phyloP scores from a whole-genome alignment of 352 stramenopile genomes.

The Phytopythium boreale region DNA sequence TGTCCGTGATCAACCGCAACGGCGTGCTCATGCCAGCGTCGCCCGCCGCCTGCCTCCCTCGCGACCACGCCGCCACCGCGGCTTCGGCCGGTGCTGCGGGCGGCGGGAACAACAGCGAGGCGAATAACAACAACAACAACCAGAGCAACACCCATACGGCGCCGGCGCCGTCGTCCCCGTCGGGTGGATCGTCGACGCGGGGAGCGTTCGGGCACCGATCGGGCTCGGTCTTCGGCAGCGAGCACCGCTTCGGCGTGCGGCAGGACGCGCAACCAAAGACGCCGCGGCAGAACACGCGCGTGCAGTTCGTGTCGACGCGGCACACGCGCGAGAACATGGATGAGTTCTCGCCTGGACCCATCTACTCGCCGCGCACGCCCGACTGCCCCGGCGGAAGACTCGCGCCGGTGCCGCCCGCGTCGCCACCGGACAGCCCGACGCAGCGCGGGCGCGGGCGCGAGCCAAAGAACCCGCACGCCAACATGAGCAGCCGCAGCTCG shows the following conservation, averaged over 20 bases:
- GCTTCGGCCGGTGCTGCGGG: slow-evolving; percentile 1
- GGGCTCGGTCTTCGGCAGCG: slow-evolving; percentile 67
- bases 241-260: slow-evolving; percentile 68
- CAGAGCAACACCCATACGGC: slow-evolving; percentile 13
- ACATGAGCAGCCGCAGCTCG: slow-evolving; percentile 72
- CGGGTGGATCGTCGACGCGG: background rate
- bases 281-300: slow-evolving; percentile 41
- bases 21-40: slow-evolving; percentile 73
- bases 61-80: slow-evolving; percentile 9
- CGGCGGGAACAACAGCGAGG: background rate
- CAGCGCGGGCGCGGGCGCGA: slow-evolving; percentile 2
- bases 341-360: slow-evolving; percentile 81
- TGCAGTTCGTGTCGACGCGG: slow-evolving; percentile 73
- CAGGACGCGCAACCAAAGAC: slow-evolving; percentile 30
- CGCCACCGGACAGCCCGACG: background rate
- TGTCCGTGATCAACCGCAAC: slow-evolving; percentile 81
- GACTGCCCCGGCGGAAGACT: slow-evolving; percentile 62
- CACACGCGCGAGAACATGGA: slow-evolving; percentile 85
- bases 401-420: slow-evolving; percentile 43
- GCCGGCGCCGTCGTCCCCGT: slow-evolving; percentile 1
- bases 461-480: slow-evolving; percentile 51
- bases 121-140: slow-evolving; percentile 11
- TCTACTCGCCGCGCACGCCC: slow-evolving; percentile 74
- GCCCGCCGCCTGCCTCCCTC: slow-evolving; percentile 13
- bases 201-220: slow-evolving; percentile 18